Base-by-base conservation (phyloP, 1,284 basidiomycete genomes). In the Puccinia horiana region DNA sequence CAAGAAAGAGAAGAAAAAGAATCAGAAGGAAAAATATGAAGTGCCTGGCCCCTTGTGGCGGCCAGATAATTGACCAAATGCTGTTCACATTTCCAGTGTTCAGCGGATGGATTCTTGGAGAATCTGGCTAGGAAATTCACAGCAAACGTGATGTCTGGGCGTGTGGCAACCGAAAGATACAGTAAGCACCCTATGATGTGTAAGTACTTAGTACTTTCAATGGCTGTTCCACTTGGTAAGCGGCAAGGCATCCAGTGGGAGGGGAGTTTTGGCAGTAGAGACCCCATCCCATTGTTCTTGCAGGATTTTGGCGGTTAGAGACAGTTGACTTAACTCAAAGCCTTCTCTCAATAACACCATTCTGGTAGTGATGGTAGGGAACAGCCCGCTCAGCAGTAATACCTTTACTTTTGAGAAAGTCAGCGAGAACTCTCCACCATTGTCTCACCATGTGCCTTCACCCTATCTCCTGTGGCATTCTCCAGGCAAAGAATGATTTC, bases 61-160 rank as follows among this genome's bases (percentile, higher is more conserved):
- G 18, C 56, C 2, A 76, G 23, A 20, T 76, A 76, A 32, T 20
- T n/a, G 12, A 76, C 20, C 12, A 76, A 26, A 47, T 76, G 75
- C 1, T 2, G n/a, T 8, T 65, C 23, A 18, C 9, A 56, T 29
- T 26, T 26, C 75, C 58, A 76, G 26, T 76, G 75, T 2, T 6
- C 3, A 2, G 1, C 20, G 2, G 23, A 40, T 12, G 75, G 54
- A 16, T 29, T 44, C 1, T 23, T 11, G 1, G 40, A 40, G 23
- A 76, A 76, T 20, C n/a, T 2, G 0, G 75, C 75, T 5, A 76
- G 40, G 23, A 58, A 76, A 49, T 76, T 76, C 8, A 76, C 58
- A 29, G 58, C 23, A 20, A 63, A 76, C 3, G 75, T 11, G 1
- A 76, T 32, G 18, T 76, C 32, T 1, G 75, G 75, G 18, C 58